Evolutionary conservation across 1,139 yeast genomes (phyloP).

Genomic region (Candida sanyaensis): DNA sequence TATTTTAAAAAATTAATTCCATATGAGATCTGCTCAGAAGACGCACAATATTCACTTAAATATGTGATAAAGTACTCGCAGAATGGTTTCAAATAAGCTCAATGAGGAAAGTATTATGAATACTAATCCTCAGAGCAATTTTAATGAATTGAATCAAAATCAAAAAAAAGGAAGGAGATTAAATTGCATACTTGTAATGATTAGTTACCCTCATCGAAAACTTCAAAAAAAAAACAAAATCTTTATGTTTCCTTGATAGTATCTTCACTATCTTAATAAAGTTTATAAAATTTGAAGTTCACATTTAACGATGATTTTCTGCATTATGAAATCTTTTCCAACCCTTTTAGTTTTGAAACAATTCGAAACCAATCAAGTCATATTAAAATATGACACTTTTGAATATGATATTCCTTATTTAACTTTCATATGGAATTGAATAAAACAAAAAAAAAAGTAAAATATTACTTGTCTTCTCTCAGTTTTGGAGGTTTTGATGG

Average conservation of each 20-base stretch:
- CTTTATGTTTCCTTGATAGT: constrained; percentile 12
- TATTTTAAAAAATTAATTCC: constrained; percentile 28
- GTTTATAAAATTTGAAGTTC: background rate
- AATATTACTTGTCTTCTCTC: constrained; percentile 9
- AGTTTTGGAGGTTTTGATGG: background rate
- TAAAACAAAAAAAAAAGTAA: background rate
- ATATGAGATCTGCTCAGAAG: constrained; percentile 53
- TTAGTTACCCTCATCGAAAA: constrained; percentile 9
- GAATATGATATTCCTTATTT: background rate
- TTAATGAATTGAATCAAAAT: background rate
- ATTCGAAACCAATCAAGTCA: constrained; percentile 10
- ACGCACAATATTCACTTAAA: constrained; percentile 43
- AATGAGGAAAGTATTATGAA: background rate
- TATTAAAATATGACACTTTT: background rate
- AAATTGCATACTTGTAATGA: constrained; percentile 12
- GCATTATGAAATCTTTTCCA: background rate
- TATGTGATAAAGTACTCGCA: constrained; percentile 56
- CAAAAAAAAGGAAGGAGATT: no score
- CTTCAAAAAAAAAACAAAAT: background rate
- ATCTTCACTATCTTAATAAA: constrained; percentile 14
- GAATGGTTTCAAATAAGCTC: constrained; percentile 28
- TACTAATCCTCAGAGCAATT: background rate
- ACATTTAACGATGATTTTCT: constrained; percentile 7
- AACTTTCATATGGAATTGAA: constrained; percentile 1
- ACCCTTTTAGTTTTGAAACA: background rate